These are phyloP conservation scores for Parsonsia alboflavescens DNA, from an alignment of 257 asterid species.

Conservation along the genomic window DNA sequence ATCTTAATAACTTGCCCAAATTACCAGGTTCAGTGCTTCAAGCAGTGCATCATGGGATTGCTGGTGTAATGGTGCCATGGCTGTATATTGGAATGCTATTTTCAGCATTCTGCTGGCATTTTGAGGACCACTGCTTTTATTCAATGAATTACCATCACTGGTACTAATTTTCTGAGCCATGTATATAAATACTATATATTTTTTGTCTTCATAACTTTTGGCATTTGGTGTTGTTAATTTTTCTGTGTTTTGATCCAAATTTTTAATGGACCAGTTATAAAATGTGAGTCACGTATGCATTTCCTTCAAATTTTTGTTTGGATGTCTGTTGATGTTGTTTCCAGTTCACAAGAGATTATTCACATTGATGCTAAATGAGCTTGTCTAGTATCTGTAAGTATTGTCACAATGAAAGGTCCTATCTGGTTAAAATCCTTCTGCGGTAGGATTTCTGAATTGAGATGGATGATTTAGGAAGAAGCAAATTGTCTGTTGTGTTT, in stretches of 20 bases:
- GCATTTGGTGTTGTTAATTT: not conserved
- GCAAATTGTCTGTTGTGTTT: not conserved
- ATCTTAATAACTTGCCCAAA: slow-evolving; percentile 89
- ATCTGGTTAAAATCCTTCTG: not conserved
- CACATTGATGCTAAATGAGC: not conserved
- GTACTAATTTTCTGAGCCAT: slow-evolving; percentile 32
- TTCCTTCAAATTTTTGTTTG: not conserved
- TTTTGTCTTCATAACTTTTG: not conserved
- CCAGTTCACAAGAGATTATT: not conserved
- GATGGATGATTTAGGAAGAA: not conserved
- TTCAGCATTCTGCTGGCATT: slow-evolving; percentile 98
- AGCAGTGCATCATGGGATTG: slow-evolving; percentile 80
- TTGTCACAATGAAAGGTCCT: not conserved
- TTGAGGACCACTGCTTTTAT: slow-evolving; percentile 97
- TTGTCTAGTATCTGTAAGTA: not conserved
- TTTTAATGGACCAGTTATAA: not conserved
- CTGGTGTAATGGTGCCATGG: slow-evolving; percentile 99
- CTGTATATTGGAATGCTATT: slow-evolving; percentile 87
- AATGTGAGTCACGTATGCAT: not conserved
- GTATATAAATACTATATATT: no score
- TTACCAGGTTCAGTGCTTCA: slow-evolving; percentile 85
- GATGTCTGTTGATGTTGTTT: not conserved
- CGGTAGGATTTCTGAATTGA: not conserved
- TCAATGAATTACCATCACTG: slow-evolving; percentile 98
- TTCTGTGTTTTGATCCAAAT: not conserved